These are phyloP conservation scores for Aspergillus tubingensis DNA, from an alignment of 2,329 filamentous ascomycete species.

Conservation along the genomic window DNA sequence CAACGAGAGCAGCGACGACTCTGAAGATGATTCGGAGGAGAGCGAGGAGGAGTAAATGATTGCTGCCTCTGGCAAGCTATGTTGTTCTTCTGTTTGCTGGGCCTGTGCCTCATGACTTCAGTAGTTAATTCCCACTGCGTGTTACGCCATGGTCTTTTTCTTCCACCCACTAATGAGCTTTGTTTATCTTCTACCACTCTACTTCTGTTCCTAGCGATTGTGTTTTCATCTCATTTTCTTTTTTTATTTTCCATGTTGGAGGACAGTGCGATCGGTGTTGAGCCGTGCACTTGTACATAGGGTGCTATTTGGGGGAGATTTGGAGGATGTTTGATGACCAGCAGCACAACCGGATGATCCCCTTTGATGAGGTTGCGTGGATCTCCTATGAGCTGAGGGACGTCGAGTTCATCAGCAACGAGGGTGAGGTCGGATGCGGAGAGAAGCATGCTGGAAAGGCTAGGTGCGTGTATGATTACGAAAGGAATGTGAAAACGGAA, in stretches of 20 bases:
- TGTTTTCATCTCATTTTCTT: too few species aligned
- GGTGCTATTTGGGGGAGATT: constrained; percentile 10
- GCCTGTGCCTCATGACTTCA: not conserved
- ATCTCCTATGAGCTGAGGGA: not conserved
- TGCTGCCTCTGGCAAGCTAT: not conserved
- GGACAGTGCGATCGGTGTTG: constrained; percentile 13
- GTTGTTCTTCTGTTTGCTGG: not conserved
- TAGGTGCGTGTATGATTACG: constrained; percentile 40
- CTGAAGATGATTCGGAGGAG: constrained; percentile 52
- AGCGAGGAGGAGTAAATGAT: constrained; percentile 50
- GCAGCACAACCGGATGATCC: constrained; percentile 4
- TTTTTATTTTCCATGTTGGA: not conserved
- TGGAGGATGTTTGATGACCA: constrained; percentile 1
- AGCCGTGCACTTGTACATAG: constrained; percentile 25
- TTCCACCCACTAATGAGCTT: constrained; percentile 13
- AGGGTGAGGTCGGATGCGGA: not conserved
- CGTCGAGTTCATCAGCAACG: not conserved
- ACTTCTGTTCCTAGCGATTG: not conserved
- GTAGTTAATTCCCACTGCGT: constrained; percentile 8
- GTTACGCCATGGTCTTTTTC: constrained; percentile 13
- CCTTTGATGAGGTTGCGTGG: not conserved
- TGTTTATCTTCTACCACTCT: not conserved
- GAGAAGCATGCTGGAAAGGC: constrained; percentile 14
- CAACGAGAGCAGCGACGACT: constrained; percentile 49
- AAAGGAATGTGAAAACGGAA: constrained; percentile 41